These are phyloP conservation scores for Hsuehochloa calcarea DNA, from an alignment of 176 grass and related monocot genomes.

Conservation along the genomic window DNA sequence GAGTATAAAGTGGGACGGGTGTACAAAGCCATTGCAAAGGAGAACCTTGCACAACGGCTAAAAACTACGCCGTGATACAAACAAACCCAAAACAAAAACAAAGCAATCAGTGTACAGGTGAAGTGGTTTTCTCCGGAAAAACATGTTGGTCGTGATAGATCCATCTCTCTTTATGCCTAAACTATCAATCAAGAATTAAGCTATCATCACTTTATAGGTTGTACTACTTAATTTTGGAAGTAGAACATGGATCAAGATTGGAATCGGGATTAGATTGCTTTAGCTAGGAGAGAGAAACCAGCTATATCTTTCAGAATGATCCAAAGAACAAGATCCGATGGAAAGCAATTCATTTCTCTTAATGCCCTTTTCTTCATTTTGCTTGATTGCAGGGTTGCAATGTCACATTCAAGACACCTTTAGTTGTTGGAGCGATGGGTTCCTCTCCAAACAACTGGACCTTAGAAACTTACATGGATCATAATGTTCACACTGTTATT, in stretches of 20 bases:
- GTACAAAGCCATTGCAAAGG: neutral
- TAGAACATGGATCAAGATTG: slow-evolving; percentile 1
- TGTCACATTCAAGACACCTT: neutral
- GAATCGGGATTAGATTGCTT: neutral
- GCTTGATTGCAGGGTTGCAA: neutral
- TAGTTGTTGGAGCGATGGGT: neutral
- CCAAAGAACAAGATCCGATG: neutral
- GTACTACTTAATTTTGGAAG: neutral
- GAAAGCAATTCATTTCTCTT: neutral
- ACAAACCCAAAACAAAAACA: neutral
- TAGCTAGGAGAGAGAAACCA: neutral
- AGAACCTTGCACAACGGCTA: neutral
- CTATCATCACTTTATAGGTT: neutral
- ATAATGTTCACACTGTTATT: neutral
- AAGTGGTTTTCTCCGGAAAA: neutral
- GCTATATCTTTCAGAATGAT: neutral
- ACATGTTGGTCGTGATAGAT: neutral
- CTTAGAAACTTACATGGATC: neutral
- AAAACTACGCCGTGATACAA: neutral
- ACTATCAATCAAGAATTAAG: neutral
- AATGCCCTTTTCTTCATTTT: neutral
- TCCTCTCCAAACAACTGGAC: neutral
- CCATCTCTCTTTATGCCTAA: neutral
- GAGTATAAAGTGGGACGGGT: slow-evolving; percentile 24
- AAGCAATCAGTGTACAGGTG: neutral